Base-by-base conservation (phyloP, 768 basidiomycete species). In the Mycena pura region DNA sequence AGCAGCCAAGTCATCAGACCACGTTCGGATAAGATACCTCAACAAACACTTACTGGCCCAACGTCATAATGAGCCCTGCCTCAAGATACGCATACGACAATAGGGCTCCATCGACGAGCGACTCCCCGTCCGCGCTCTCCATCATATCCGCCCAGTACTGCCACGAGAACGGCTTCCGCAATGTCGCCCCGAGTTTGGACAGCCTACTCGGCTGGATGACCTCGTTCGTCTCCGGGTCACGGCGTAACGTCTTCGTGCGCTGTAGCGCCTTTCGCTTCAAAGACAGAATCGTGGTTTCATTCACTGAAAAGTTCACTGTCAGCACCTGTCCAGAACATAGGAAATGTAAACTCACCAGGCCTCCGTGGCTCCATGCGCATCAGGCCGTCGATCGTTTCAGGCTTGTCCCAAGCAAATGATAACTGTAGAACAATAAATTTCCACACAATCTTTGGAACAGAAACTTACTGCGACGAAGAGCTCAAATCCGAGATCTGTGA, bases 391-490 rank as follows among this genome's bases (percentile, higher is more conserved):
- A 72, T 66, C 0, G 86, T 86, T 71, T 90, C 87, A 0, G 88
- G 86, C 62, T 85, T 78, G 70, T 90, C 88, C 88, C 88, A 90
- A 0, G 88, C 88, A 58, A 90, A 90, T 2, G 87, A 86, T 14
- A 90, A 77, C 85, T 87, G 60, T 15, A 48, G 25, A 24, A 31
- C 8, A 48, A 28, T 58, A 51, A 40, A 48, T 28, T 5, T 21
- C 22, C 19, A 17, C 32, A 13, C 17, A 14, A 21, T 52, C 34
- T 25, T 27, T 32, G 32, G 14, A 44, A 32, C 3, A 51, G 60
- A 27, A 14, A 24, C 85, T 65, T 74, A 87, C 87, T 58, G 86
- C 88, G 53, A 87, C 82, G 36, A 84, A 83, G 13, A 90, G 78
- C 70, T 90, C 88, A 61, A 89, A 90, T 5, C 87, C 87, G 61